Evolutionary conservation across 345 rosid genomes (phyloP).

Genomic region (Ricinus communis): DNA sequence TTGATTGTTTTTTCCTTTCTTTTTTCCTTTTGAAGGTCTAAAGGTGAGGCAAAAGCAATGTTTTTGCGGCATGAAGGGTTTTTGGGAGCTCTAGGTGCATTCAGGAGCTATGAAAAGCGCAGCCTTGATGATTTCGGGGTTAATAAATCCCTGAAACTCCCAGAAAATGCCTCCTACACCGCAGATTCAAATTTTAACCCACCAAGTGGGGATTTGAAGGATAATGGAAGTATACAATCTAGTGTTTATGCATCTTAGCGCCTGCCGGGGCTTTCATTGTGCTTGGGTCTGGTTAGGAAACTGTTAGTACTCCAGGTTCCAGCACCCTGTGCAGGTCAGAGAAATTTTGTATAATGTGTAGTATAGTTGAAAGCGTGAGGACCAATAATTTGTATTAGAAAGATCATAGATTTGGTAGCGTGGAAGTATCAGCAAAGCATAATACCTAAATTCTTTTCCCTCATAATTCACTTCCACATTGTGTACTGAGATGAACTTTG

Average conservation of each 20-base stretch:
- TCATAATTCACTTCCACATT: too few species aligned
- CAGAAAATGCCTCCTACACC: slow-evolving; percentile 9
- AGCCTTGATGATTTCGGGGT: slow-evolving; percentile 22
- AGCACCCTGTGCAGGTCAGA: background rate
- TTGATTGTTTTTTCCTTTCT: slow-evolving; percentile 8
- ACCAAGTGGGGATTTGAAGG: slow-evolving; percentile 21
- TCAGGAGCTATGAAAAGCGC: slow-evolving; percentile 48
- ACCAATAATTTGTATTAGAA: background rate
- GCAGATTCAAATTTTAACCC: slow-evolving; percentile 31
- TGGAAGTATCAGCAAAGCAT: background rate
- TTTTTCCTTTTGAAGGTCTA: slow-evolving; percentile 47
- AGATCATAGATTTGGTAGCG: background rate
- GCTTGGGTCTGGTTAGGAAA: background rate
- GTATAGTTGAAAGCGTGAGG: slow-evolving; percentile 17
- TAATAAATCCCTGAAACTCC: slow-evolving; percentile 18
- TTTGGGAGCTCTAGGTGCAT: slow-evolving; percentile 86
- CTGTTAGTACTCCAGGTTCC: background rate
- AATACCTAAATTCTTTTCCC: background rate
- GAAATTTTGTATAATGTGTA: slow-evolving; percentile 12
- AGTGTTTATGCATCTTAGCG: slow-evolving; percentile 26
- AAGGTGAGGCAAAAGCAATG: slow-evolving; percentile 90
- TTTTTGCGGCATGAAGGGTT: slow-evolving; percentile 82
- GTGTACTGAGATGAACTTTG: too few species aligned
- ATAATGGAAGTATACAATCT: slow-evolving; percentile 38
- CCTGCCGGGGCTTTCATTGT: background rate